Conservation (phyloP, 306 rosid genomes). For the Vigna unguiculata region DNA sequence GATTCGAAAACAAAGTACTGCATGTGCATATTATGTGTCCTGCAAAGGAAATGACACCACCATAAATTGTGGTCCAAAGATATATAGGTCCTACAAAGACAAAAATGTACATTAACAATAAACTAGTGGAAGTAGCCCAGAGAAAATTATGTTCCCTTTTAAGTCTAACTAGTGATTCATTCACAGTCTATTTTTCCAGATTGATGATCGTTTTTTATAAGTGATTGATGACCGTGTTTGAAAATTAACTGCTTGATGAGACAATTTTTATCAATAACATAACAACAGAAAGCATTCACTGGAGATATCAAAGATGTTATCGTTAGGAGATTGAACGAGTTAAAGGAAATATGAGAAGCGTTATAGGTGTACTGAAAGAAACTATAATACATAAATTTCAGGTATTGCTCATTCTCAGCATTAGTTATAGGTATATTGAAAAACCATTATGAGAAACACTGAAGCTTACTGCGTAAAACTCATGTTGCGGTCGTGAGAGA, state of each 20-base stretch:
- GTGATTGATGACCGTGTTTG: not conserved
- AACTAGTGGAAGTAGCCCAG: constrained; percentile 13
- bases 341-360: constrained; percentile 5
- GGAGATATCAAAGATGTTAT: not conserved
- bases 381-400: not conserved
- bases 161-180: not conserved
- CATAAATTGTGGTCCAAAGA: constrained; percentile 17
- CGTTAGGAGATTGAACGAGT: not conserved
- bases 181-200: not conserved
- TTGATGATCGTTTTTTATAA: not conserved
- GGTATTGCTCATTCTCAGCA: not conserved
- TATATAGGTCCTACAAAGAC: not conserved
- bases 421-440: not conserved
- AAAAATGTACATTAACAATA: constrained; percentile 2
- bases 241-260: constrained; percentile 1
- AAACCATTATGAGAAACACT: not conserved
- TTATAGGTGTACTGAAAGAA: not conserved
- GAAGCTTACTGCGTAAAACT: constrained; percentile 67
- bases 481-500: constrained; percentile 89
- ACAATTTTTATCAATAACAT: not conserved
- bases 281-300: not conserved
- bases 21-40: constrained; percentile 14
- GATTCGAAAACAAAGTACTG: not conserved
- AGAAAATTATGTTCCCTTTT: not conserved
- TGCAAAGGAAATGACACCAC: constrained; percentile 20